Percentiles rank a stretch among this genome's conserved stretches.
These are phyloP conservation scores for Gaultheria prostrata DNA, from an alignment of 148 eudicot genomes.

Conservation along the genomic window DNA sequence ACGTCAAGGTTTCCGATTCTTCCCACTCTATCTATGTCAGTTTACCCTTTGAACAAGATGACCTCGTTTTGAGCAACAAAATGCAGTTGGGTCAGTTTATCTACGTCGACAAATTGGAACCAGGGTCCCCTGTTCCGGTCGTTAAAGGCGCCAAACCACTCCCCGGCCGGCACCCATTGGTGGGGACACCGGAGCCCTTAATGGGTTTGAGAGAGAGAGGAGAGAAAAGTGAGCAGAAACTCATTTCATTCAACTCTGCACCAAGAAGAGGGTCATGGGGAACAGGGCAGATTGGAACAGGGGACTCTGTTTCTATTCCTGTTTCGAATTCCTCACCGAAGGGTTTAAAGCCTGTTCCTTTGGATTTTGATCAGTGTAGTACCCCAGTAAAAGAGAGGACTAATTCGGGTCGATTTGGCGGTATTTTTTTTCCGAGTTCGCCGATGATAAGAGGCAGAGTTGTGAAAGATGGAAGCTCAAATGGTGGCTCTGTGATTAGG, in stretches of 20 bases:
- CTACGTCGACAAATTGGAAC: conserved; percentile 65
- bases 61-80: conserved; percentile 78
- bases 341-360: conserved; percentile 49
- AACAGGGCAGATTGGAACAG: conserved; percentile 27
- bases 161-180: conserved; percentile 80
- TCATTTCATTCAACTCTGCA: conserved; percentile 23
- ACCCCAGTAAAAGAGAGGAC: conserved; percentile 63
- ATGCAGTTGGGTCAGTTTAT: conserved; percentile 89
- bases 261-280: conserved; percentile 87
- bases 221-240: conserved; percentile 38
- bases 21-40: conserved; percentile 83
- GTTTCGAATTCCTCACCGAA: conserved; percentile 22
- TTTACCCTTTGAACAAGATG: conserved; percentile 81
- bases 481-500: conserved; percentile 29
- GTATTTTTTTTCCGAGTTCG: conserved; percentile 48
- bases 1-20: conserved; percentile 79
- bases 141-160: conserved; percentile 69
- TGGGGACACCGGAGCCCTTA: conserved; percentile 84
- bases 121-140: conserved; percentile 83
- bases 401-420: conserved; percentile 22
- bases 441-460: conserved; percentile 51
- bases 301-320: conserved; percentile 14
- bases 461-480: conserved; percentile 33
- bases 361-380: conserved; percentile 81
- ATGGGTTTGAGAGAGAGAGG: conserved; percentile 62